Percentiles rank a stretch among this genome's conserved stretches.
Evolutionary conservation across 129 eudicot genomes (phyloP).

Genomic region (Ambrosia artemisiifolia): DNA sequence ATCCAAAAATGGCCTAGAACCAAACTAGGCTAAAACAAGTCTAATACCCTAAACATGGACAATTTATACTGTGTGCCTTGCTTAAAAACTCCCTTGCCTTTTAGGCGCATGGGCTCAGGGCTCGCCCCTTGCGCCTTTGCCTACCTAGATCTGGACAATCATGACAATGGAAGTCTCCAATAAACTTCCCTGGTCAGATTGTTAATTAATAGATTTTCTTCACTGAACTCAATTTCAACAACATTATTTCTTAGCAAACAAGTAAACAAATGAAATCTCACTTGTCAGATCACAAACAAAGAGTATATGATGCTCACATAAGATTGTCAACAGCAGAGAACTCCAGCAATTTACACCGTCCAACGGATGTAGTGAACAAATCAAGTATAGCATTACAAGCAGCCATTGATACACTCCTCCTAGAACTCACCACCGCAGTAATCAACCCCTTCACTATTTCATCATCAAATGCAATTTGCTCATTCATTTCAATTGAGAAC

Average conservation of each 20-base stretch:
- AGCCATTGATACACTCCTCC: slow-evolving; percentile 41
- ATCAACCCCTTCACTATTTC: slow-evolving; percentile 56
- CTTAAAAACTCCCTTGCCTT: too few species aligned
- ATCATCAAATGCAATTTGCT: slow-evolving; percentile 61
- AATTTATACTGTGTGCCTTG: too few species aligned
- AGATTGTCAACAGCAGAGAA: slow-evolving; percentile 44
- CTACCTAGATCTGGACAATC: too few species aligned
- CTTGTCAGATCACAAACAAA: slow-evolving; percentile 2
- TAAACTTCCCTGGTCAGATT: background rate
- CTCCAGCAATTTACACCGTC: slow-evolving; percentile 46
- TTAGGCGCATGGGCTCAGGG: too few species aligned
- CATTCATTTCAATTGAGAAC: slow-evolving; percentile 61
- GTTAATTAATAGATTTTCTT: background rate
- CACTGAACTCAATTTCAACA: background rate
- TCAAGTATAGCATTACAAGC: slow-evolving; percentile 71
- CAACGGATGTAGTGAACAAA: slow-evolving; percentile 53
- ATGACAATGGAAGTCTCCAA: too few species aligned
- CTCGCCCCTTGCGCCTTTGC: too few species aligned
- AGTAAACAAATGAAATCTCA: background rate
- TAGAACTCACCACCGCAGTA: slow-evolving; percentile 28
- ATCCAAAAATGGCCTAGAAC: too few species aligned
- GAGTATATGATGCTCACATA: slow-evolving; percentile 52
- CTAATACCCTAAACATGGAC: too few species aligned
- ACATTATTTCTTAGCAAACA: background rate
- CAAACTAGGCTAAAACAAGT: too few species aligned